Base-by-base conservation (phyloP, 495 filamentous ascomycete genomes). In the Hypoxylon cercidicola region DNA sequence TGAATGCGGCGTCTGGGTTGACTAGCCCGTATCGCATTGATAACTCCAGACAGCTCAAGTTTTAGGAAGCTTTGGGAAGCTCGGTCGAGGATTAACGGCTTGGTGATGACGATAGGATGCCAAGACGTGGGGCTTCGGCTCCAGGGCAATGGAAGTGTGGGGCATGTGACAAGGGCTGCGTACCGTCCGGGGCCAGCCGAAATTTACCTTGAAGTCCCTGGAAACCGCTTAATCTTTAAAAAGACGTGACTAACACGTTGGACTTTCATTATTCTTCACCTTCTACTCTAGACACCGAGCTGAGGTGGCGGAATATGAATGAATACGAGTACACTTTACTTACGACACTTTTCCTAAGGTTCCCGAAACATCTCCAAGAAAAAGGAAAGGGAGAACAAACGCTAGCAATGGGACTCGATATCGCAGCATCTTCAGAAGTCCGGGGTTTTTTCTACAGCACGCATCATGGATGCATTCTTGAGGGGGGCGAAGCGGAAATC, bases 401-500 rank as follows among this genome's bases (percentile, higher is more conserved):
- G 15, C 15, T 23, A 11, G 11, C 43, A 21, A 50, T 51, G 57
- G 62, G 46, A 62, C 55, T 39, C 41, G 51, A 48, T 32, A 46
- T 45, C 50, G 57, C 58, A 28, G 7, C 25, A 51, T 46, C 15
- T 48, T 58, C 28, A n/a, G 11, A 41, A 32, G 47, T 37, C 20
- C 41, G 30, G 6, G 34, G 50, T 56, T 25, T 40, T 20, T 10
- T 28, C 12, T 21, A 59, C 43, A 35, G 39, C 4, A 3, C 54
- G 30, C 12, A 62, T 13, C 44, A 82, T 83, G 81, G 79, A 83
- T 48, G 69, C 76, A 35, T 83, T 82, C 59, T 69, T 82, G 35
- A 80, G 74, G 28, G 62, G 76, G 16, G 70, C 66, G 20, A 83
- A 82, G 60, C 72, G 79, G 37, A 82, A 82, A 35, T 60, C 67